A percentile compares a stretch with the other conserved stretches of the same genome.
phyloP scores from a whole-genome alignment of 225 moss, liverwort and hornwort genomes.

The Lunularia cruciata region DNA sequence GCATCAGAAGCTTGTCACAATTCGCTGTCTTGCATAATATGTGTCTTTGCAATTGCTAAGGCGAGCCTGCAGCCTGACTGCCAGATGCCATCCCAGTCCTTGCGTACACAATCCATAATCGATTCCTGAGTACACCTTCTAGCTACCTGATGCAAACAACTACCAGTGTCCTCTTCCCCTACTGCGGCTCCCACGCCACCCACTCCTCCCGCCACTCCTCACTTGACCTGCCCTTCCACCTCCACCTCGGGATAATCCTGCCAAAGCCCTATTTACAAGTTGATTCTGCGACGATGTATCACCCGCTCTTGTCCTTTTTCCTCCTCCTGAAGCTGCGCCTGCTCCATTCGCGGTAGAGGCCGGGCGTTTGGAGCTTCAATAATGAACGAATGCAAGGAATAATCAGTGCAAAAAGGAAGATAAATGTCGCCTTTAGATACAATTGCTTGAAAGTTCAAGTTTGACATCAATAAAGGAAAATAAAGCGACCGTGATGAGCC shows the following conservation, averaged over 20 bases:
- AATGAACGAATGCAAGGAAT: slow-evolving; percentile 8
- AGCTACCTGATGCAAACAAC: slow-evolving; percentile 22
- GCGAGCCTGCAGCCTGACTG: slow-evolving; percentile 13
- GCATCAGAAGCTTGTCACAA: slow-evolving; percentile 24
- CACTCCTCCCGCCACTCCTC: slow-evolving; percentile 51
- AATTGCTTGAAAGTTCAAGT: background rate
- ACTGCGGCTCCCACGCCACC: slow-evolving; percentile 67
- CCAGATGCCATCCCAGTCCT: slow-evolving; percentile 7
- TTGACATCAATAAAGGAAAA: background rate
- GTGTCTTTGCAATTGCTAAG: slow-evolving; percentile 6
- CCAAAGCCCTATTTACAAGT: slow-evolving; percentile 90
- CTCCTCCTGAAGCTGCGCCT: slow-evolving; percentile 49
- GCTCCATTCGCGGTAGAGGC: slow-evolving; percentile 63
- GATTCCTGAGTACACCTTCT: slow-evolving; percentile 29
- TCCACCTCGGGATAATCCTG: slow-evolving; percentile 73
- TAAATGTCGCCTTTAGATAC: background rate
- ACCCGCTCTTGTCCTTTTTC: slow-evolving; percentile 70
- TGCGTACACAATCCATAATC: slow-evolving; percentile 25
- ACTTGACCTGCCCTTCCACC: slow-evolving; percentile 54
- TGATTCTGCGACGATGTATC: slow-evolving; percentile 69
- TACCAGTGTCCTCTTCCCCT: slow-evolving; percentile 68
- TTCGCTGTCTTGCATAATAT: slow-evolving; percentile 15
- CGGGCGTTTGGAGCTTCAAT: slow-evolving; percentile 70
- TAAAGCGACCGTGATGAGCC: background rate
- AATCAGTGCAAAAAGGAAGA: background rate